phyloP scores from a whole-genome alignment of 1,284 basidiomycete species.

The Sanguinoderma infundibulare region DNA sequence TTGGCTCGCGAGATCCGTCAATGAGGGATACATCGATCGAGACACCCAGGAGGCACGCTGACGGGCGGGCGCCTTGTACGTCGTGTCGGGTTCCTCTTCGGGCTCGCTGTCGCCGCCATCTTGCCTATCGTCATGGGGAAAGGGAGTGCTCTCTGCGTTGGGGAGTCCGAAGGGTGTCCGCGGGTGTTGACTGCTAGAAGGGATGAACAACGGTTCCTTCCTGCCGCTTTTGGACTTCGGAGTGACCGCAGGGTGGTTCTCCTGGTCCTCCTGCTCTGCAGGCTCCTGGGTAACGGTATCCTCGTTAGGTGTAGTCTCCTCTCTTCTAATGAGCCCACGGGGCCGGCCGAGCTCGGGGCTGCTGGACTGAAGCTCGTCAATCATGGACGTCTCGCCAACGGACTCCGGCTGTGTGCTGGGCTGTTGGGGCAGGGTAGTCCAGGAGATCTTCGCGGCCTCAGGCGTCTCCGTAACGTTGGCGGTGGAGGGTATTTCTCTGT shows the following conservation, averaged over 20 bases:
- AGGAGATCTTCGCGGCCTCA: constrained; percentile 22
- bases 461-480: constrained; percentile 1
- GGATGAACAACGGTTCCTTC: constrained; percentile 37
- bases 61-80: constrained; percentile 29
- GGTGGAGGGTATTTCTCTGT: neutral
- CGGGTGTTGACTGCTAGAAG: constrained; percentile 35
- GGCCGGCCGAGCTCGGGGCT: constrained; percentile 25
- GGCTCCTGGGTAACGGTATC: neutral
- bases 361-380: constrained; percentile 46
- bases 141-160: constrained; percentile 14
- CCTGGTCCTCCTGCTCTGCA: neutral
- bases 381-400: constrained; percentile 25
- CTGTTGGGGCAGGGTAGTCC: constrained; percentile 26
- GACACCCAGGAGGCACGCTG: constrained; percentile 25
- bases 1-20: constrained; percentile 59
- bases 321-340: neutral
- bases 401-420: constrained; percentile 19
- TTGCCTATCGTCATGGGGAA: constrained; percentile 38
- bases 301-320: neutral
- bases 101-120: constrained; percentile 25
- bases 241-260: constrained; percentile 5
- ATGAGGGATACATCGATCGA: constrained; percentile 43
- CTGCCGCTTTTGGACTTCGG: constrained; percentile 6
- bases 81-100: constrained; percentile 41
- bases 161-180: constrained; percentile 21